phyloP scores from a whole-genome alignment of 2,329 filamentous ascomycete genomes.

The Epichloe baconii region DNA sequence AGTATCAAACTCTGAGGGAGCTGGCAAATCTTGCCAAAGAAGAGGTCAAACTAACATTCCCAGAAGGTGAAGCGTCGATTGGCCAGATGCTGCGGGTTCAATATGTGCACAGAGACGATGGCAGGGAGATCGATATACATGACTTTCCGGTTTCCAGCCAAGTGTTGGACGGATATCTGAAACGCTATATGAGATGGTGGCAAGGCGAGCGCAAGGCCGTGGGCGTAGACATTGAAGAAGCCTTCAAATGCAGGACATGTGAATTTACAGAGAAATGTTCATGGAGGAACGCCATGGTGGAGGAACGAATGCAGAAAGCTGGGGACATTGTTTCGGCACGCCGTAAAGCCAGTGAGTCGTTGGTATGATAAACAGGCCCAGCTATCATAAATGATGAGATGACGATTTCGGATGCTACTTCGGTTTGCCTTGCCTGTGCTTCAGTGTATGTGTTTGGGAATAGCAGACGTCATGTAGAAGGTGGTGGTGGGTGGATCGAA shows the following conservation, averaged over 20 bases:
- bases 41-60: conserved; percentile 40
- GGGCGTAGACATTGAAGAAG: conserved; percentile 72
- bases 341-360: conserved; percentile 1
- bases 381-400: not conserved
- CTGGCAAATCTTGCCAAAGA: conserved; percentile 31
- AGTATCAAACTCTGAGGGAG: conserved; percentile 35
- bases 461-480: too few relatives aligned
- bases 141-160: conserved; percentile 54
- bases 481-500: too few relatives aligned
- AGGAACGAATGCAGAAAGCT: conserved; percentile 19
- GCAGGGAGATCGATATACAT: conserved; percentile 38
- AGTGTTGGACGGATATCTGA: conserved; percentile 52
- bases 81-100: conserved; percentile 39
- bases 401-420: too few relatives aligned
- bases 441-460: too few relatives aligned
- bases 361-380: not conserved
- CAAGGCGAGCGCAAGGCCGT: conserved; percentile 56
- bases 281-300: conserved; percentile 62
- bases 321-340: conserved; percentile 3
- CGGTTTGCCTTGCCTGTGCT: too few relatives aligned
- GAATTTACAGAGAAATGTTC: conserved; percentile 69
- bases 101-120: conserved; percentile 39
- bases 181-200: conserved; percentile 76
- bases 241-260: conserved; percentile 76
- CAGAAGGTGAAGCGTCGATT: conserved; percentile 32